A percentile compares a stretch with the other conserved stretches of the same genome.
Conservation (phyloP, 345 rosid species). For the Salix purpurea region DNA sequence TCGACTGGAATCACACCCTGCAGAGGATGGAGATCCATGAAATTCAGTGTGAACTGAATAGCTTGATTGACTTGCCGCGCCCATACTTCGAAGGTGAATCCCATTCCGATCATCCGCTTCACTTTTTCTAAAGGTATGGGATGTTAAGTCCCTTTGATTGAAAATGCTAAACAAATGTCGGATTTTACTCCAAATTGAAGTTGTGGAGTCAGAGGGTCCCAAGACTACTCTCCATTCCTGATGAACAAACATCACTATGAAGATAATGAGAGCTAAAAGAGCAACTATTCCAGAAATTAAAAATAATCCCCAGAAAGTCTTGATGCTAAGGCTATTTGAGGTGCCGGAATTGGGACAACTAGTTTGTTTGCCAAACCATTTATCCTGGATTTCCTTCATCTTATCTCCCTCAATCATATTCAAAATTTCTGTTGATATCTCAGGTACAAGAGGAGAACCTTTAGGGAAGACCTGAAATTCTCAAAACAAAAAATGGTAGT, state of each 20-base stretch:
- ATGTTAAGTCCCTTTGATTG: slow-evolving; percentile 9
- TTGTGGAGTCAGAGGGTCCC: not conserved
- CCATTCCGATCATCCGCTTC: not conserved
- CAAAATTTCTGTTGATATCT: slow-evolving; percentile 11
- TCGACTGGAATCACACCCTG: not conserved
- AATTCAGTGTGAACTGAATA: not conserved
- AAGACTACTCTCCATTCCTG: not conserved
- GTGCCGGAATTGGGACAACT: not conserved
- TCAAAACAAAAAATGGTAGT: no score
- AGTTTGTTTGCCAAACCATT: not conserved
- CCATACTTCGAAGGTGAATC: not conserved
- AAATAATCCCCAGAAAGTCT: slow-evolving; percentile 21
- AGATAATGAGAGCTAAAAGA: slow-evolving; percentile 1
- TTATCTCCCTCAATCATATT: slow-evolving; percentile 5
- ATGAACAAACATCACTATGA: not conserved
- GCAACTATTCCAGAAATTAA: slow-evolving; percentile 12
- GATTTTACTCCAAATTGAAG: not conserved
- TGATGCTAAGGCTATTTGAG: not conserved
- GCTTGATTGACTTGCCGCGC: not conserved
- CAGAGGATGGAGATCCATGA: no score
- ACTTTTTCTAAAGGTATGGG: not conserved
- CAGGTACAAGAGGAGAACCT: slow-evolving; percentile 11
- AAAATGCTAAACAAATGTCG: slow-evolving; percentile 2
- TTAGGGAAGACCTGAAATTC: not conserved
- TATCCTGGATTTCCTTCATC: not conserved